A percentile compares a stretch with the other conserved stretches of the same genome.
Conservation (phyloP, 139 green algal species). For the Coelastrella sp. region DNA sequence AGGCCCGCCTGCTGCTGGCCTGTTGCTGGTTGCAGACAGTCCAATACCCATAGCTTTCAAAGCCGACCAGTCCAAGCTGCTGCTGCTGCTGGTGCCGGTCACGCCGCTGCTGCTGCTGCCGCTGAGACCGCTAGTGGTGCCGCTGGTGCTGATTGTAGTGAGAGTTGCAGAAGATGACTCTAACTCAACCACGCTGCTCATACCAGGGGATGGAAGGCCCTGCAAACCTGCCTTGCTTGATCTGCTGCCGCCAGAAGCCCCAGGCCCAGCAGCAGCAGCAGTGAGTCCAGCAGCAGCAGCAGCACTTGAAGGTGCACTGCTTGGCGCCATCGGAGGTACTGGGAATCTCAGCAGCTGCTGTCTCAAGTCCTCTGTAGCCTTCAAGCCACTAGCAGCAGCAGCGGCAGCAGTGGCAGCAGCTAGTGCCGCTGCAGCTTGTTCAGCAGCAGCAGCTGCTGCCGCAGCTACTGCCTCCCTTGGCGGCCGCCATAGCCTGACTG, state of each 20-base stretch:
- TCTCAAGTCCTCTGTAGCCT: background rate
- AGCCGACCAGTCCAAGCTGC: background rate
- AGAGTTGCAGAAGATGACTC: background rate
- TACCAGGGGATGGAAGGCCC: background rate
- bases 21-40: background rate
- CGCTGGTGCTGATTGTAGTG: background rate
- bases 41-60: background rate
- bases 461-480: background rate
- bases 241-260: background rate
- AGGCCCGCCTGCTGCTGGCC: background rate
- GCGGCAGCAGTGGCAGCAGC: background rate
- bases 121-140: background rate
- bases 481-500: background rate
- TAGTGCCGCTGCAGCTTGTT: background rate
- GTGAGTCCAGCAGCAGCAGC: background rate
- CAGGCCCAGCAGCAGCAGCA: background rate
- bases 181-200: background rate
- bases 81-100: constrained; percentile 4
- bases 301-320: background rate
- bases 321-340: background rate
- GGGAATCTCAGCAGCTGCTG: background rate
- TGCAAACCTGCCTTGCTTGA: background rate
- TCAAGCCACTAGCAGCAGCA: background rate
- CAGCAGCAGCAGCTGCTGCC: background rate
- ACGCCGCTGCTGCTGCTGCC: background rate